These are phyloP conservation scores for Scolecobasidium constrictum DNA, from an alignment of 2,329 filamentous ascomycete species.

Conservation along the genomic window DNA sequence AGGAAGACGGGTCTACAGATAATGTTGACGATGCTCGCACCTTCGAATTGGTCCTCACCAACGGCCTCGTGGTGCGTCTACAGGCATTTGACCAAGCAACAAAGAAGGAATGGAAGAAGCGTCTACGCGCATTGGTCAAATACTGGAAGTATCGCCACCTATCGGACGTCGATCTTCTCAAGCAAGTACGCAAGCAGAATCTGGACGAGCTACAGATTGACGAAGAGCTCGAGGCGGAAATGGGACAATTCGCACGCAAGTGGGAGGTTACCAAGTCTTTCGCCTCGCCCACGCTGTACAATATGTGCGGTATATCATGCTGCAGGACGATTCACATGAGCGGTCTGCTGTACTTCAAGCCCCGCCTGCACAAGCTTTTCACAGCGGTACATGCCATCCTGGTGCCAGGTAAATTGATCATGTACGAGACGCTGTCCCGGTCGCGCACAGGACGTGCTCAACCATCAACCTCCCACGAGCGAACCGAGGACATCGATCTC, in stretches of 20 bases:
- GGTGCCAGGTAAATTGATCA: constrained; percentile 47
- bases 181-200: constrained; percentile 46
- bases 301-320: constrained; percentile 53
- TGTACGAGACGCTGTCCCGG: constrained; percentile 51
- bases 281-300: constrained; percentile 54
- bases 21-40: constrained; percentile 46
- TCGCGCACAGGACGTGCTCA: constrained; percentile 43
- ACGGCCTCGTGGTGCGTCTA: constrained; percentile 50
- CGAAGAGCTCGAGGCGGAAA: constrained; percentile 51
- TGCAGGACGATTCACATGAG: constrained; percentile 53
- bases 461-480: constrained; percentile 50
- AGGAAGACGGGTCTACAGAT: constrained; percentile 41
- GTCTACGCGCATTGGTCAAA: constrained; percentile 43
- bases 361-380: constrained; percentile 51
- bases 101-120: constrained; percentile 50
- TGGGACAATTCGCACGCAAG: constrained; percentile 57
- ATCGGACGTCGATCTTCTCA: constrained; percentile 47
- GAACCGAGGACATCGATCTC: constrained; percentile 47
- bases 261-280: constrained; percentile 57
- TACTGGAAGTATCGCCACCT: constrained; percentile 52
- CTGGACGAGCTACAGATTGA: constrained; percentile 51
- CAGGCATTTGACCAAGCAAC: constrained; percentile 45
- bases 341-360: constrained; percentile 53
- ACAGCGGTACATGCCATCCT: constrained; percentile 50
- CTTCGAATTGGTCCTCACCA: constrained; percentile 51